A percentile compares a stretch with the other conserved stretches of the same genome.
Conservation (phyloP, 108 stramenopile genomes). For the Nannochloropsis salina region DNA sequence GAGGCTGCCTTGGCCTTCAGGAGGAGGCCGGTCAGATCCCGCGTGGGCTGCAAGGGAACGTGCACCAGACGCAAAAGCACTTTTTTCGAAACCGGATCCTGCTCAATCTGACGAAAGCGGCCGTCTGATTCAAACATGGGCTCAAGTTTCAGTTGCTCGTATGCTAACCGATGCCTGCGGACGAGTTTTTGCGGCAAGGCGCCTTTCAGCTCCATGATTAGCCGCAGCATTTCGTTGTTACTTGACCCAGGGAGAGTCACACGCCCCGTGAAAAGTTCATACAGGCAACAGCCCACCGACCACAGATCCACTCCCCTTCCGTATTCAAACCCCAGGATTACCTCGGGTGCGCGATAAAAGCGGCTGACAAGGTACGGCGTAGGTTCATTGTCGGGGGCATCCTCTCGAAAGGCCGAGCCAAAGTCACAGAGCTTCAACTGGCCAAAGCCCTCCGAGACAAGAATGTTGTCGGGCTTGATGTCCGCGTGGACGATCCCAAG, state of each 20-base stretch:
- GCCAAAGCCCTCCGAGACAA: conserved; percentile 75
- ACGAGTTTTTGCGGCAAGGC: conserved; percentile 70
- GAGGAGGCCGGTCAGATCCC: conserved; percentile 55
- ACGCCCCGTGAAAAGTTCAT: conserved; percentile 86
- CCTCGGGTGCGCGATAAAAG: conserved; percentile 97
- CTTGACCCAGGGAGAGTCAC: conserved; percentile 78
- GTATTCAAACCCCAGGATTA: conserved; percentile 89
- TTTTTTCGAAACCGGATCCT: conserved; percentile 51
- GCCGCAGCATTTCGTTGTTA: conserved; percentile 90
- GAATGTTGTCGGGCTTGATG: conserved; percentile 96
- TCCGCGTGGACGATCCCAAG: conserved; percentile 90
- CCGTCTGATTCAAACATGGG: conserved; percentile 52
- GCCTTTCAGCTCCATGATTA: conserved; percentile 87
- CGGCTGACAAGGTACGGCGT: conserved; percentile 95
- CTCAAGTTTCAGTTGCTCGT: conserved; percentile 51
- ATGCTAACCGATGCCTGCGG: conserved; percentile 46
- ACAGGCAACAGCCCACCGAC: conserved; percentile 79
- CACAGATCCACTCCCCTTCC: conserved; percentile 70
- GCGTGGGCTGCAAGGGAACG: conserved; percentile 35
- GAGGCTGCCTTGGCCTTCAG: conserved; percentile 67
- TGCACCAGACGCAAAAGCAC: conserved; percentile 40
- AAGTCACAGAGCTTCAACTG: conserved; percentile 85
- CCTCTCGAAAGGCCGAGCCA: conserved; percentile 74
- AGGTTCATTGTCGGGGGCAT: conserved; percentile 67
- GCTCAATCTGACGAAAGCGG: conserved; percentile 53